These are phyloP conservation scores for Penicillium rolfsii DNA, from an alignment of 2,329 filamentous ascomycete genomes.

Conservation along the genomic window DNA sequence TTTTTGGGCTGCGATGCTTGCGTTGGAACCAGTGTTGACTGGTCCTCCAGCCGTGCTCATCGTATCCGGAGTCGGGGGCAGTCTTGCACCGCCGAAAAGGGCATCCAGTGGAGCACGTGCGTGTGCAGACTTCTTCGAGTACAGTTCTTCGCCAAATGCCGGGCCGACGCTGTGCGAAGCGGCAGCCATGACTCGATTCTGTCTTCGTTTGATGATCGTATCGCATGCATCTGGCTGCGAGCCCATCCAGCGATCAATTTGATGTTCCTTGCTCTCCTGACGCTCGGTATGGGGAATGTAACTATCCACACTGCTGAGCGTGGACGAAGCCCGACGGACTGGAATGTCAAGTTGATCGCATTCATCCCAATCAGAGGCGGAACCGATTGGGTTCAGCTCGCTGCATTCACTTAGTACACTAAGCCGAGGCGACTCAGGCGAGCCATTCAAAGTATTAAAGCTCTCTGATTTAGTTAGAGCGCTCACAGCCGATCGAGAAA, in stretches of 20 bases:
- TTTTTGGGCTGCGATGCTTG: conserved; percentile 39
- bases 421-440: conserved; percentile 45
- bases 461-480: conserved; percentile 42
- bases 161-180: conserved; percentile 28
- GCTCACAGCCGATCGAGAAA: conserved; percentile 33
- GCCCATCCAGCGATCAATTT: conserved; percentile 41
- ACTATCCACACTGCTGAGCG: conserved; percentile 22
- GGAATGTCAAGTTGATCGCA: conserved; percentile 37
- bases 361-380: conserved; percentile 23
- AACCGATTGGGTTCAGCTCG: conserved; percentile 43
- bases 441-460: conserved; percentile 40
- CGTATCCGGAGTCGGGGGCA: conserved; percentile 49
- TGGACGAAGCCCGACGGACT: conserved; percentile 25
- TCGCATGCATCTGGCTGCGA: conserved; percentile 25
- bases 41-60: conserved; percentile 46
- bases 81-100: conserved; percentile 39
- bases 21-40: conserved; percentile 38
- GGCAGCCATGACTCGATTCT: conserved; percentile 25
- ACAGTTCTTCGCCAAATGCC: conserved; percentile 32
- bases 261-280: conserved; percentile 28
- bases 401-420: conserved; percentile 52
- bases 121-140: conserved; percentile 25
- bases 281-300: conserved; percentile 20
- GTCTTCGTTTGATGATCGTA: conserved; percentile 24
- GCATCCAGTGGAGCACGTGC: conserved; percentile 36